These are phyloP conservation scores for Mycena vitilis DNA, from an alignment of 768 basidiomycete species.

Conservation along the genomic window DNA sequence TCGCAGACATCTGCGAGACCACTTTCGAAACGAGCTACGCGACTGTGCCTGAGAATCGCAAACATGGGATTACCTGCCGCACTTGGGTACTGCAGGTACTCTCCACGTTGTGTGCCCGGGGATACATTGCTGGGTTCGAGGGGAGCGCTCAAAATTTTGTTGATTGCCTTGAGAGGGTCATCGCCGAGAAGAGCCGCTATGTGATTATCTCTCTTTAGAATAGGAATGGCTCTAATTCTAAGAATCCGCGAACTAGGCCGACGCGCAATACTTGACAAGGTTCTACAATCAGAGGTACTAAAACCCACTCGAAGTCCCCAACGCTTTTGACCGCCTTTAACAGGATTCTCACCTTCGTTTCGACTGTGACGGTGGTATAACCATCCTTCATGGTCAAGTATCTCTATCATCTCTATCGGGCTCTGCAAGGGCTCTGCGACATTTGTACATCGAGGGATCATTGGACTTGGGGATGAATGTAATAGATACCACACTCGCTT, in stretches of 20 bases:
- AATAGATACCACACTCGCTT: background rate
- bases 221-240: too few relatives aligned
- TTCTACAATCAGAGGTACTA: conserved; percentile 16
- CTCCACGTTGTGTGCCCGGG: conserved; percentile 33
- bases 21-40: conserved; percentile 36
- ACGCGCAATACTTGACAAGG: conserved; percentile 12
- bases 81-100: conserved; percentile 39
- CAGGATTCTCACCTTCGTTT: conserved; percentile 28
- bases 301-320: background rate
- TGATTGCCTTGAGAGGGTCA: conserved; percentile 28
- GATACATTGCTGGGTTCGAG: conserved; percentile 26
- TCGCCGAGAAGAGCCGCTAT: conserved; percentile 16
- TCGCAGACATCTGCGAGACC: conserved; percentile 30
- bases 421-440: too few relatives aligned
- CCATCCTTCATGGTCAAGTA: background rate
- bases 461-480: background rate
- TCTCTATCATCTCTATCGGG: too few relatives aligned
- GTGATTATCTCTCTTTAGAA: too few relatives aligned
- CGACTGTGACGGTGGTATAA: conserved; percentile 32
- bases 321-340: conserved; percentile 2
- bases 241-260: too few relatives aligned
- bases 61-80: conserved; percentile 37
- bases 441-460: too few relatives aligned
- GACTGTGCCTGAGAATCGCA: conserved; percentile 36
- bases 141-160: conserved; percentile 27